Base-by-base conservation (phyloP, 345 rosid species). In the Psidium friedrichsthalianum region DNA sequence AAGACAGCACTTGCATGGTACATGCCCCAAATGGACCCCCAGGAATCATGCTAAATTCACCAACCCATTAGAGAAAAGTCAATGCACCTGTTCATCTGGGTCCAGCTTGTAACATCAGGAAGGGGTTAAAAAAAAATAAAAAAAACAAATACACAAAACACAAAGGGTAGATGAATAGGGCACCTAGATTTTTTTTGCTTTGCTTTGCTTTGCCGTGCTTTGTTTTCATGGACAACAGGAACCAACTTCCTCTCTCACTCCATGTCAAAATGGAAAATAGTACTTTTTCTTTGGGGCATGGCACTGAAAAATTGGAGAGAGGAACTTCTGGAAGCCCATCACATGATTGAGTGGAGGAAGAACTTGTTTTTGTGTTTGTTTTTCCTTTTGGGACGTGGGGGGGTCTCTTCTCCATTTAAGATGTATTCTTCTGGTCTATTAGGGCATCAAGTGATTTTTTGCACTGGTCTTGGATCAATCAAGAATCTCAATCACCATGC, bases 271-370 rank as follows among this genome's bases (percentile, higher is more conserved):
- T 80, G 10, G 80, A 36, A 25, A 18, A 32, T 36, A 36, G 25
- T 69, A 69, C 80, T 36, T 36, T 69, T 22, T 32, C 36, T 54
- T 20, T 27, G 74, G 56, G 56, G 86, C 74, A 55, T 59, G 82
- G 83, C 83, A 83, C 87, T 86, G 87, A 89, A 89, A 87, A 74
- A 10, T 24, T 78, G 49, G 83, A 85, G 80, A 80, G 47, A 69
- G 56, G 55, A 32, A 87, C 83, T 59, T 88, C 64, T 74, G 59
- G 83, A 36, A 22, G 80, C 47, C 47, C 24, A 69, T 32, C 80
- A 36, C 32, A 16, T 84, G 56, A 54, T 18, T 84, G 12, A 82
- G 86, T 81, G 89, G 90, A 22, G 85, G 52, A 83, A 82, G 87
- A 87, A 84, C 82, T 74, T 86, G 3, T n/a, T 52, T 83, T 22